Conservation (phyloP, 495 filamentous ascomycete genomes). For the Aspergillus olivimuriae region DNA sequence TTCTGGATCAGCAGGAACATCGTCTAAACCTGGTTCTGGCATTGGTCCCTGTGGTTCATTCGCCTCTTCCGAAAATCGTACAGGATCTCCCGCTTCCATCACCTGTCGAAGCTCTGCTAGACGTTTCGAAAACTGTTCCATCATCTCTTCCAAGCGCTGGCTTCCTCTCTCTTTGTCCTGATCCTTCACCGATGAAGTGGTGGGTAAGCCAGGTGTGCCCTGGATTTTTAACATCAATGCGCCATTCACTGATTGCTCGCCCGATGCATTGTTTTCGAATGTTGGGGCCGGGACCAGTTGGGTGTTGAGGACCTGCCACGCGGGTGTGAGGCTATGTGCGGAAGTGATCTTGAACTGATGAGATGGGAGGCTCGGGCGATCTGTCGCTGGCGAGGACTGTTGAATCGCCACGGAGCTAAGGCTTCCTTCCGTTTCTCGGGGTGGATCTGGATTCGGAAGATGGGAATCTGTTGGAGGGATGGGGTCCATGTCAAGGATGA, state of each 20-base stretch:
- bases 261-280: conserved; percentile 44
- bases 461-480: too few species aligned
- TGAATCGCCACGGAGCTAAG: too few species aligned
- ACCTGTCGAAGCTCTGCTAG: conserved; percentile 46
- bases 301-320: conserved; percentile 49
- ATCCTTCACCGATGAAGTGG: conserved; percentile 22
- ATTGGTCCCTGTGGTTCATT: background rate
- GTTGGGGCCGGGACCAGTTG: conserved; percentile 50
- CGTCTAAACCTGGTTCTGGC: too few species aligned
- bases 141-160: conserved; percentile 45
- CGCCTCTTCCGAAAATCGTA: background rate
- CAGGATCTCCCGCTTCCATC: conserved; percentile 31
- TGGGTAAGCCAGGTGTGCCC: conserved; percentile 38
- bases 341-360: conserved; percentile 35
- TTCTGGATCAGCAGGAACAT: too few species aligned
- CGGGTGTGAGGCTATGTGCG: conserved; percentile 43
- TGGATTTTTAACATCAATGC: conserved; percentile 64
- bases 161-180: conserved; percentile 26
- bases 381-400: too few species aligned
- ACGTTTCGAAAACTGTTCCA: conserved; percentile 62
- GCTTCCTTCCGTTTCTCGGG: background rate
- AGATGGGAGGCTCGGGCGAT: conserved; percentile 5
- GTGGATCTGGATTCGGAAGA: too few species aligned
- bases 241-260: conserved; percentile 19
- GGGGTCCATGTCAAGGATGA: conserved; percentile 39